These are phyloP conservation scores for Diaporthe eres DNA, from an alignment of 2,329 filamentous ascomycete species.

Conservation along the genomic window DNA sequence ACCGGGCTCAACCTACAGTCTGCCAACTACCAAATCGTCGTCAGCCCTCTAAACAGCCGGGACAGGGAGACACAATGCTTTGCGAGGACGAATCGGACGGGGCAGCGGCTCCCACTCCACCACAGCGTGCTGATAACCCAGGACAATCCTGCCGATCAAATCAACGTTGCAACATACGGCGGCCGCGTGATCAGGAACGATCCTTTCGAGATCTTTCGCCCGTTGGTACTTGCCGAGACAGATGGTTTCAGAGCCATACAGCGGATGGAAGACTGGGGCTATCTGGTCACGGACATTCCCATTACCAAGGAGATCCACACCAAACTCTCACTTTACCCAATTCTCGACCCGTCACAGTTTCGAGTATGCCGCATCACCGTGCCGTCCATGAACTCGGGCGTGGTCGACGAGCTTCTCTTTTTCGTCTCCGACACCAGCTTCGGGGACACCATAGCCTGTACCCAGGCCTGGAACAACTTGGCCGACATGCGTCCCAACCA, in stretches of 20 bases:
- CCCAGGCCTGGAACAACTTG: not conserved
- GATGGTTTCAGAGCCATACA: not conserved
- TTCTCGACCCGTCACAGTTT: not conserved
- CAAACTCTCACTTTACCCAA: not conserved
- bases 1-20: conserved; percentile 13
- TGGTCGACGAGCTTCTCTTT: not conserved
- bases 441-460: not conserved
- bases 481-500: not conserved
- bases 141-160: not conserved
- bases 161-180: not conserved
- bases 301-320: too few species aligned
- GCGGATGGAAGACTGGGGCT: not conserved
- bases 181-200: not conserved
- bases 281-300: not conserved
- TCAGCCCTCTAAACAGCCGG: not conserved
- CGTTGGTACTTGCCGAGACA: not conserved
- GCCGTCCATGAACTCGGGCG: rapidly evolving
- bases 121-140: not conserved
- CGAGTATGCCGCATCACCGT: not conserved
- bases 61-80: not conserved
- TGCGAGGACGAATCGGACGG: not conserved
- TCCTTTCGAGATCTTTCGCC: not conserved
- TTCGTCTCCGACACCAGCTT: not conserved
- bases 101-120: not conserved
- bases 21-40: not conserved